Evolutionary conservation across 148 eudicot genomes (phyloP).

Genomic region (Linanthus parryae): DNA sequence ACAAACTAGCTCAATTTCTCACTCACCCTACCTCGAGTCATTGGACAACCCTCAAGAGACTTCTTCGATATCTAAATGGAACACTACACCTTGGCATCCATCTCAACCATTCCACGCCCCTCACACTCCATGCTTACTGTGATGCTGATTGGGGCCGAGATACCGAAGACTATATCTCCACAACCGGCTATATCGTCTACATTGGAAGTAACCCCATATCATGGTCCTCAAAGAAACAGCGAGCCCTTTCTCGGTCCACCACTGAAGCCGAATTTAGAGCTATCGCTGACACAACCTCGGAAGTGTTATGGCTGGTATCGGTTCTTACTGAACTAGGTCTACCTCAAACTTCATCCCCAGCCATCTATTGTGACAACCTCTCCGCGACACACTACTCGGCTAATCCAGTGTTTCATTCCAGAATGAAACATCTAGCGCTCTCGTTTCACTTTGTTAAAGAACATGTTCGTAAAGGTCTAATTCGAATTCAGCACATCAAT

Average conservation of each 20-base stretch:
- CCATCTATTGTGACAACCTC: too few species aligned
- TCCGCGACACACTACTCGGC: too few species aligned
- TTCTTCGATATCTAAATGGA: neutral
- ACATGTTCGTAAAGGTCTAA: too few species aligned
- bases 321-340: too few species aligned
- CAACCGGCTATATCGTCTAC: neutral
- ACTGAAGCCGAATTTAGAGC: constrained; percentile 1
- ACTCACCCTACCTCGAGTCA: neutral
- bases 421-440: too few species aligned
- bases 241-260: neutral
- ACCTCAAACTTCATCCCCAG: too few species aligned
- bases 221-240: neutral
- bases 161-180: neutral
- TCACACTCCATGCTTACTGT: neutral
- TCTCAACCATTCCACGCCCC: neutral
- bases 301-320: too few species aligned
- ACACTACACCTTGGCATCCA: neutral
- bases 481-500: too few species aligned
- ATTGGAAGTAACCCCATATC: neutral
- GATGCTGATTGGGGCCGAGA: neutral
- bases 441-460: too few species aligned
- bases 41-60: neutral
- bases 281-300: too few species aligned
- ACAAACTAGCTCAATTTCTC: neutral
- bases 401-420: too few species aligned